Conservation (phyloP, 23 red algal genomes). For the Agarophyton chilense region DNA sequence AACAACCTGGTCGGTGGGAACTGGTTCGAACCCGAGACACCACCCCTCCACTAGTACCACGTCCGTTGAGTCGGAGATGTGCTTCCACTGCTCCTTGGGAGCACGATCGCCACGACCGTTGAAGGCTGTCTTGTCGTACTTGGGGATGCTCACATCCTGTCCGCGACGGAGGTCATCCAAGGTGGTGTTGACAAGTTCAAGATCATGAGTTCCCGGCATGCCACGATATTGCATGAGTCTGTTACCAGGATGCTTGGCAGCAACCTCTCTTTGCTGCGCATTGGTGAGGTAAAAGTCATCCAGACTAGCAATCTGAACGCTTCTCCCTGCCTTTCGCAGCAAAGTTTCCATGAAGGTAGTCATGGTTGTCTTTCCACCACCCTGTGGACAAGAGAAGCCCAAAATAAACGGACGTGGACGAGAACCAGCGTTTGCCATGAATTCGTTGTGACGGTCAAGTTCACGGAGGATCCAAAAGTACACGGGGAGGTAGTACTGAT, state of each 20-base stretch:
- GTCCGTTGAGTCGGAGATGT: slow-evolving; percentile 44
- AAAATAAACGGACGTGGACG: slow-evolving; percentile 65
- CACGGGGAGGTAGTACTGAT: slow-evolving; percentile 82
- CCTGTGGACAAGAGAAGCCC: slow-evolving; percentile 94
- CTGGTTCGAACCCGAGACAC: slow-evolving; percentile 79
- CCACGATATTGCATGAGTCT: slow-evolving; percentile 83
- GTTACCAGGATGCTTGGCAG: slow-evolving; percentile 51
- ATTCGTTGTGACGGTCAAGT: slow-evolving; percentile 19
- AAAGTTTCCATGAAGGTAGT: slow-evolving; percentile 66
- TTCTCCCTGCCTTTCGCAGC: slow-evolving; percentile 29
- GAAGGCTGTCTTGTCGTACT: slow-evolving; percentile 95
- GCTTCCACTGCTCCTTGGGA: slow-evolving; percentile 65
- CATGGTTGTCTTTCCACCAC: slow-evolving; percentile 98
- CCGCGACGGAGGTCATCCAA: slow-evolving; percentile 63
- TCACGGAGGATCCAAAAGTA: slow-evolving; percentile 83
- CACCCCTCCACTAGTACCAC: slow-evolving; percentile 95
- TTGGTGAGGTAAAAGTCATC: slow-evolving; percentile 98
- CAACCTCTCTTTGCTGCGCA: slow-evolving; percentile 79
- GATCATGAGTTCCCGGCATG: slow-evolving; percentile 94
- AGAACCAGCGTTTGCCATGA: background rate
- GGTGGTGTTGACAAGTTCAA: slow-evolving; percentile 50
- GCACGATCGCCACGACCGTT: slow-evolving; percentile 89
- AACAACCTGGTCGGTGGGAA: slow-evolving; percentile 6
- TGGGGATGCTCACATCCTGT: slow-evolving; percentile 62
- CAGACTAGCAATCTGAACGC: slow-evolving; percentile 72